Percentiles rank a stretch among this genome's conserved stretches.
These are phyloP conservation scores for Platanus orientalis DNA, from an alignment of 164 flowering plant species.

Conservation along the genomic window DNA sequence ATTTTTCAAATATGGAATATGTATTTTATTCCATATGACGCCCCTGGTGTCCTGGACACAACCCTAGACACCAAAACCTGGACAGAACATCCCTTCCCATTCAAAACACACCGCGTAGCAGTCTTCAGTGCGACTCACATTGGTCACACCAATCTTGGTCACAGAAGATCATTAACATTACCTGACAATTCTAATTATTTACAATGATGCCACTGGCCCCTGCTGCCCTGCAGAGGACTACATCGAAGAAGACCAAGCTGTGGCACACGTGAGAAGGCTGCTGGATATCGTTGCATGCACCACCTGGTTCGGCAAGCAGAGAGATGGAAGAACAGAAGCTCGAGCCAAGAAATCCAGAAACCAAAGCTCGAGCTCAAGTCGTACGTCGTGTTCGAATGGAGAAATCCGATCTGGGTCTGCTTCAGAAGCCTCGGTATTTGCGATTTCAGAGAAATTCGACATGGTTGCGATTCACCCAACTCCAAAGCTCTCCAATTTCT, in stretches of 20 bases:
- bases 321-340: conserved; percentile 21
- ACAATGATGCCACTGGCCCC: background rate
- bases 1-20: too few relatives aligned
- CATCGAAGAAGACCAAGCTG: conserved; percentile 48
- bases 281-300: too few relatives aligned
- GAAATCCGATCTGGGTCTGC: conserved; percentile 14
- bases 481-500: conserved; percentile 83
- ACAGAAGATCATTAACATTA: background rate
- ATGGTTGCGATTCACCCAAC: conserved; percentile 81
- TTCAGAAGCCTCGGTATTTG: conserved; percentile 27
- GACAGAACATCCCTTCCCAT: too few relatives aligned
- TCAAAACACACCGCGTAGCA: too few relatives aligned
- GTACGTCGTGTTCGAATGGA: conserved; percentile 17
- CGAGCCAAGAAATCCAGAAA: conserved; percentile 33
- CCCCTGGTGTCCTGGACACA: too few relatives aligned
- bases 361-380: conserved; percentile 10
- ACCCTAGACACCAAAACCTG: too few relatives aligned
- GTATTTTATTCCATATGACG: too few relatives aligned
- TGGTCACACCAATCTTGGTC: too few relatives aligned
- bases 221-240: conserved; percentile 78
- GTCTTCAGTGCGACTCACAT: too few relatives aligned
- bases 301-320: too few relatives aligned
- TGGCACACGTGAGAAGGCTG: conserved; percentile 59
- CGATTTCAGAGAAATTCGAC: conserved; percentile 41
- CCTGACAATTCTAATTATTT: background rate